Evolutionary conservation across 163 green algal species (phyloP), one percentile per base, ranked within the genome.

Genomic region (Volvox carteri): DNA sequence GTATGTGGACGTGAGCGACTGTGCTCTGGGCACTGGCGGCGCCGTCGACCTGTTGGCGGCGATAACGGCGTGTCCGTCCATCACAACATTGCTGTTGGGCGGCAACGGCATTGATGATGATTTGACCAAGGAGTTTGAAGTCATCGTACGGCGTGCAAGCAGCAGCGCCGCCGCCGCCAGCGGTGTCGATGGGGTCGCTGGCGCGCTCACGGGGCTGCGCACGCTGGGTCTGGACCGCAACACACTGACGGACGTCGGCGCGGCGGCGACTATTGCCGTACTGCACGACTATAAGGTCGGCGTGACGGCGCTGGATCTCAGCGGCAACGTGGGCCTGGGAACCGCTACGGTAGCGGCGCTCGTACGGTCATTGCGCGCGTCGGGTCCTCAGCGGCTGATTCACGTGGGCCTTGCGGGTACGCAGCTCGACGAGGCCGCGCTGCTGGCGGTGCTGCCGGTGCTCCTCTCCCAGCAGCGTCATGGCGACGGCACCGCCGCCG

Each of bases 181-280:
- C 56, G 23, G 77, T 54, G 78, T 16, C 39, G 56, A 25, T 37
- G 78, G 5, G n/a, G 11, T 7, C 48, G 52, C 67, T 16, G 37
- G 11, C 5, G 35, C 48, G 2, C 33, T 65, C 18, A n/a, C 50
- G 58, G 78, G 78, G 30, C 30, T 87, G 65, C 81, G 81, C 9
- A 83, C 50, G 6, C 68, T 88, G 37, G 68, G 83, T 2, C 68
- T 88, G 25, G 83, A 88, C 28, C 83, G 68, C 25, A 88, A 88
- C 68, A 12, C 21, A 4, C 54, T 88, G 11, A 88, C 35, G 21
- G 83, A 88, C 83, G 21, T 8, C 48, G 83, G 83, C 67, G 68
- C 50, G 18, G 83, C 68, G 35, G 33, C 50, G 35, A 54, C 81
- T 9, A 37, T 81, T 28, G 35, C 23, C 35, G 50, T 81, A 65